phyloP scores from a whole-genome alignment of 139 green algal species.

The Picochlorum sp. region DNA sequence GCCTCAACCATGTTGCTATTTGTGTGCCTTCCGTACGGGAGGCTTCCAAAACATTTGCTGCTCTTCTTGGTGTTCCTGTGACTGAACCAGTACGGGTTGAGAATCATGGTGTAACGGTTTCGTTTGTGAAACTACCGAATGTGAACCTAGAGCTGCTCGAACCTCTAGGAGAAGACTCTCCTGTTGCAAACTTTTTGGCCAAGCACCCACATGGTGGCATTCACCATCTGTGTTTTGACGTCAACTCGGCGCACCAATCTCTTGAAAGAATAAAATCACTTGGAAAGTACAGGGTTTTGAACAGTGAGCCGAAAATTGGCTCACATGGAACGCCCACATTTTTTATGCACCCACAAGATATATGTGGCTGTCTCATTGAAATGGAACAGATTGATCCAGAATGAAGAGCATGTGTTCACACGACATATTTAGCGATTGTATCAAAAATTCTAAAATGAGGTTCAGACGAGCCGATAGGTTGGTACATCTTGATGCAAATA shows the following conservation, averaged over 20 bases:
- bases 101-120: constrained; percentile 51
- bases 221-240: constrained; percentile 60
- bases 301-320: constrained; percentile 40
- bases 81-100: constrained; percentile 47
- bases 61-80: constrained; percentile 37
- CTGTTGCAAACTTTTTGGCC: constrained; percentile 43
- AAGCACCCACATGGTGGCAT: constrained; percentile 47
- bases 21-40: constrained; percentile 43
- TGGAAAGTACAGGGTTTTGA: constrained; percentile 17
- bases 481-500: not conserved
- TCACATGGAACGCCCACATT: constrained; percentile 52
- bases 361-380: constrained; percentile 48
- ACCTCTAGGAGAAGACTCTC: constrained; percentile 41
- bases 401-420: too few species aligned
- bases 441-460: not conserved
- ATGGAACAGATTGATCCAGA: constrained; percentile 41
- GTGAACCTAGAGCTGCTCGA: constrained; percentile 56
- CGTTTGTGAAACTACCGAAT: constrained; percentile 56
- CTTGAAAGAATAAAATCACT: constrained; percentile 13
- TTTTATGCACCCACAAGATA: constrained; percentile 55
- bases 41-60: constrained; percentile 38
- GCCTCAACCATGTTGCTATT: constrained; percentile 60
- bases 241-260: constrained; percentile 15
- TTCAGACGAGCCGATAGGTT: not conserved
- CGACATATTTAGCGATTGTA: not conserved